Conservation (phyloP, 768 basidiomycete genomes). For the Hygrophorus russula region DNA sequence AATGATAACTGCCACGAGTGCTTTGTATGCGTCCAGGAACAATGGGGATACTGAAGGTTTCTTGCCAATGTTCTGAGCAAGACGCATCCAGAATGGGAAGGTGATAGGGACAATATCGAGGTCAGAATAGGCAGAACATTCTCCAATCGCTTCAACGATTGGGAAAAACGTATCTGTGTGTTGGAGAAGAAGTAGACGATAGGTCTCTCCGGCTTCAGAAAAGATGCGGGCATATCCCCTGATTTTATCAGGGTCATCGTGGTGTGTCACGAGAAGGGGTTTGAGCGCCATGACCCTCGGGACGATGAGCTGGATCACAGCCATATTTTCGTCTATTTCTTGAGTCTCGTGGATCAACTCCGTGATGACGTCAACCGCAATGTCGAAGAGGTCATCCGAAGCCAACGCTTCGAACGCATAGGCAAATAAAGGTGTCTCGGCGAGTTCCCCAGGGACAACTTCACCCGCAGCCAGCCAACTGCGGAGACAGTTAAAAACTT, state of each 20-base stretch:
- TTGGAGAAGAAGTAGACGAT: slow-evolving; percentile 76
- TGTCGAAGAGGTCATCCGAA: slow-evolving; percentile 83
- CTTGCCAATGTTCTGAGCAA: slow-evolving; percentile 84
- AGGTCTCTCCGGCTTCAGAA: slow-evolving; percentile 96
- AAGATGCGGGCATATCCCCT: slow-evolving; percentile 86
- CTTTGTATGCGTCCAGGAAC: slow-evolving; percentile 73
- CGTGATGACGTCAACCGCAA: slow-evolving; percentile 85
- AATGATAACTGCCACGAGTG: slow-evolving; percentile 80
- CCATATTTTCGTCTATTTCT: slow-evolving; percentile 90
- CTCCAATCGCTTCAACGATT: slow-evolving; percentile 87
- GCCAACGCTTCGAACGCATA: slow-evolving; percentile 77
- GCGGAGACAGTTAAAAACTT: slow-evolving; percentile 76
- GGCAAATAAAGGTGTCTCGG: slow-evolving; percentile 68
- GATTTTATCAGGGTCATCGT: slow-evolving; percentile 80
- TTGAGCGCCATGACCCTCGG: slow-evolving; percentile 74
- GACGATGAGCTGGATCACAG: slow-evolving; percentile 78
- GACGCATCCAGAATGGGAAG: slow-evolving; percentile 97
- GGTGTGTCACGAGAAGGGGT: slow-evolving; percentile 42
- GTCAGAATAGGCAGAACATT: slow-evolving; percentile 86
- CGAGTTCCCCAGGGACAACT: slow-evolving; percentile 49
- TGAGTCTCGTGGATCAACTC: slow-evolving; percentile 97
- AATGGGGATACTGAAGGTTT: slow-evolving; percentile 58
- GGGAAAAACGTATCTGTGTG: slow-evolving; percentile 92
- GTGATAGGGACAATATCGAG: slow-evolving; percentile 97
- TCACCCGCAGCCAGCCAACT: slow-evolving; percentile 89